Percentiles rank a stretch among this genome's conserved stretches.
phyloP scores from a whole-genome alignment of 1,139 yeast species.

The Blastobotrys serpentis region DNA sequence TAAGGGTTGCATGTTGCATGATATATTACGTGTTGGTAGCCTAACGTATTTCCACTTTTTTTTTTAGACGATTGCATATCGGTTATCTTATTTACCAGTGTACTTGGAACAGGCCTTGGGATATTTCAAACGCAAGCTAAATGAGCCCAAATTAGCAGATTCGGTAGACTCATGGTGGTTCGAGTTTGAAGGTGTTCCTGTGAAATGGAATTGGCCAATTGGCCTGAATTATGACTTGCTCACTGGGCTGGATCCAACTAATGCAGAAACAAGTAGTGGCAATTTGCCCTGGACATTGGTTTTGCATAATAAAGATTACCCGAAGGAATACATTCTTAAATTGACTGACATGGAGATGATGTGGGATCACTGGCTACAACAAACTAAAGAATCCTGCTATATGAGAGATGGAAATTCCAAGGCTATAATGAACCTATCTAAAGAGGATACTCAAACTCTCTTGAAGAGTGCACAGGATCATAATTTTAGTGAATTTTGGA shows the following conservation, averaged over 20 bases:
- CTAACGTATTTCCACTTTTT: background rate
- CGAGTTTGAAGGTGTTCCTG: conserved; percentile 59
- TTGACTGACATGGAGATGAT: conserved; percentile 38
- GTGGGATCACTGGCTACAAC: conserved; percentile 64
- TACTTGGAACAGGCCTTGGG: conserved; percentile 44
- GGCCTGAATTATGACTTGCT: conserved; percentile 66
- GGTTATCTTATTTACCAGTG: conserved; percentile 62
- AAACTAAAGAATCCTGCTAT: conserved; percentile 74
- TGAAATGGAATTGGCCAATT: conserved; percentile 73
- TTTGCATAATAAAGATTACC: conserved; percentile 49
- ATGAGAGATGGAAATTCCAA: conserved; percentile 72
- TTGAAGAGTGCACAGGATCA: conserved; percentile 52
- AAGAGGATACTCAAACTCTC: conserved; percentile 53
- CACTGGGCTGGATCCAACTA: conserved; percentile 41
- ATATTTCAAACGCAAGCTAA: conserved; percentile 47
- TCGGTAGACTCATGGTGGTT: conserved; percentile 57
- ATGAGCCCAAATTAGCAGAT: conserved; percentile 38
- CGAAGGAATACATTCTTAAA: conserved; percentile 55
- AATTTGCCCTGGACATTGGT: conserved; percentile 51
- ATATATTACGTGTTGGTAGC: no score
- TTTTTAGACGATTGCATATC: conserved; percentile 32
- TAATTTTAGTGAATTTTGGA: conserved; percentile 40
- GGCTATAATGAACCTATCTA: conserved; percentile 70
- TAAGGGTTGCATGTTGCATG: no score
- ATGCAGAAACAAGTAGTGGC: conserved; percentile 15